Percentiles rank a stretch among this genome's conserved stretches.
Evolutionary conservation across 2,329 filamentous ascomycete genomes (phyloP).

Genomic region (Penicillium sp.): DNA sequence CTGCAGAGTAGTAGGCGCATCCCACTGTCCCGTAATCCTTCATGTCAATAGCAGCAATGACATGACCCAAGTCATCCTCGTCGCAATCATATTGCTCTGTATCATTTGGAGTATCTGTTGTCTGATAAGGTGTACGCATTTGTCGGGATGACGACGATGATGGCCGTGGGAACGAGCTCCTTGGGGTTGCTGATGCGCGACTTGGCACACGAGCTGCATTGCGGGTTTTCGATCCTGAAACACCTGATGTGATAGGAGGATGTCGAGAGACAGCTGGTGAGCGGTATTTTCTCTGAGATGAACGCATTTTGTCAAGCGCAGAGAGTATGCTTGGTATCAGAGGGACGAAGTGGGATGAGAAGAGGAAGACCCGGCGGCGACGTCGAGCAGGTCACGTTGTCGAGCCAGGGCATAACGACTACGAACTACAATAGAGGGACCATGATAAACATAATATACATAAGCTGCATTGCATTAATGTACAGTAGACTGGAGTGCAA

Average conservation of each 20-base stretch:
- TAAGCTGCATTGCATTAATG: slow-evolving; percentile 17
- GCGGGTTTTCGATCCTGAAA: slow-evolving; percentile 14
- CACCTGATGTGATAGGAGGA: slow-evolving; percentile 24
- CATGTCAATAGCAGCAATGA: slow-evolving; percentile 82
- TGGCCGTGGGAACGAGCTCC: slow-evolving; percentile 13
- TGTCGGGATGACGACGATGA: slow-evolving; percentile 15
- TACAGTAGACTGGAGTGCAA: slow-evolving; percentile 1
- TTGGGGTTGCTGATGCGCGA: slow-evolving; percentile 13
- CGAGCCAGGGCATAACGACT: not conserved
- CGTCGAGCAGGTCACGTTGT: slow-evolving; percentile 13
- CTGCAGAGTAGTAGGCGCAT: slow-evolving; percentile 80
- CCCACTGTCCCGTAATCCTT: slow-evolving; percentile 74
- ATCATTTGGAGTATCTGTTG: slow-evolving; percentile 15
- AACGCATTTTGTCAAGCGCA: slow-evolving; percentile 17
- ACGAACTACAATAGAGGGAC: slow-evolving; percentile 3
- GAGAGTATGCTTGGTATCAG: not conserved
- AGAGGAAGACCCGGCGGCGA: not conserved
- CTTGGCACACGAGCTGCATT: slow-evolving; percentile 12
- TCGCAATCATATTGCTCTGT: slow-evolving; percentile 44
- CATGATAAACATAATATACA: not conserved
- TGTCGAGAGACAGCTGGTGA: slow-evolving; percentile 10
- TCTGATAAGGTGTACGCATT: slow-evolving; percentile 16
- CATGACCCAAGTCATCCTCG: slow-evolving; percentile 65
- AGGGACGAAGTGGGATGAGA: not conserved
- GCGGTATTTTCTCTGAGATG: slow-evolving; percentile 27